These are phyloP conservation scores for Stevia rebaudiana DNA, from an alignment of 140 eudicot genomes.

Conservation along the genomic window DNA sequence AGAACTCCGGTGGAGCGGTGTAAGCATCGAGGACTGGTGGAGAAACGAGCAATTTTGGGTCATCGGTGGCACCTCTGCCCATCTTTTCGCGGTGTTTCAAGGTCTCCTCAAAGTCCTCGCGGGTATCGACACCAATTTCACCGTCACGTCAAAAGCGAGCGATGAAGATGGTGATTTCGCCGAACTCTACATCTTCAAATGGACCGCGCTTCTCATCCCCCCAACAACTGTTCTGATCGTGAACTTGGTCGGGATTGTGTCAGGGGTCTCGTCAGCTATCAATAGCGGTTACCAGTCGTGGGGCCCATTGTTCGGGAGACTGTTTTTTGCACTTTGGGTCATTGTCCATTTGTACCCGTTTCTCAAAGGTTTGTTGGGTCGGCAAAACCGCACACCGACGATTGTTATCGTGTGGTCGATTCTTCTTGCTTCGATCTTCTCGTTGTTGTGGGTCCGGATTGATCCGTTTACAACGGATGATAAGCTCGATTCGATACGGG, in stretches of 20 bases:
- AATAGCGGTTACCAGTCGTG: constrained; percentile 57
- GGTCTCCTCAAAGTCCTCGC: constrained; percentile 61
- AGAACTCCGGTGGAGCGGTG: constrained; percentile 57
- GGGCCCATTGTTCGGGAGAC: constrained; percentile 51
- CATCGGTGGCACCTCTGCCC: constrained; percentile 60
- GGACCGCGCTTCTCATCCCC: constrained; percentile 59
- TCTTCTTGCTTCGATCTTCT: constrained; percentile 55
- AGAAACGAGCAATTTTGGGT: constrained; percentile 65
- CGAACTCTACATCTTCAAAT: constrained; percentile 48
- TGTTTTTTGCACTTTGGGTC: constrained; percentile 58
- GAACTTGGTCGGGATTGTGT: constrained; percentile 49
- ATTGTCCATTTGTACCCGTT: constrained; percentile 55
- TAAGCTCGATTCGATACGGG: constrained; percentile 24
- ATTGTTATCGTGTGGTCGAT: constrained; percentile 59
- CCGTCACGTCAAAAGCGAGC: constrained; percentile 48
- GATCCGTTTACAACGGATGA: constrained; percentile 42
- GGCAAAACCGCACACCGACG: constrained; percentile 53
- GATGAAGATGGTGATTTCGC: constrained; percentile 56
- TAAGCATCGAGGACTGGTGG: constrained; percentile 62
- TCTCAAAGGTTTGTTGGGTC: constrained; percentile 57
- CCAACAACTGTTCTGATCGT: constrained; percentile 56
- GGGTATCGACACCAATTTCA: constrained; percentile 53
- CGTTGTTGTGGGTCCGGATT: constrained; percentile 53
- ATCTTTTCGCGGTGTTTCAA: constrained; percentile 61
- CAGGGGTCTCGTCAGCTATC: constrained; percentile 50